Evolutionary conservation across 768 basidiomycete genomes (phyloP), one percentile per base, ranked within the genome.

Genomic region (Leccinellum albellum): DNA sequence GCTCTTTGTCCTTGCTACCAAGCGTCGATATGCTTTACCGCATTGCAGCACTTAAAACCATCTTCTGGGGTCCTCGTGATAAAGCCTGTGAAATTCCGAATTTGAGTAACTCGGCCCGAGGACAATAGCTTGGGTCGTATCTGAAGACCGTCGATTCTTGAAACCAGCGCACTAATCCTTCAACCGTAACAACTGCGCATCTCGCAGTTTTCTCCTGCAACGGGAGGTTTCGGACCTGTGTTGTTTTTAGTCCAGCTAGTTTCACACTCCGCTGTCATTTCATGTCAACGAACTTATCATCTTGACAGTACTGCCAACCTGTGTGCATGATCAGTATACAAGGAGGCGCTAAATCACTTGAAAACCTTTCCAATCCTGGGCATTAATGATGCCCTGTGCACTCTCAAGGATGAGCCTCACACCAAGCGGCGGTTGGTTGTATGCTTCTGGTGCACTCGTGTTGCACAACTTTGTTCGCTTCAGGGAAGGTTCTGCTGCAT

Each of bases 41-140:
- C 7, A 10, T 13, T 50, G 44, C 9, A 23, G 7, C 5, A 23
- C 29, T 53, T 21, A 21, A n/a, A 26, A 35, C 26, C 29, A 21
- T 13, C 50, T 23, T 35, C 50, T 20, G 55, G 55, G 54, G 55
- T 56, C 55, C 52, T 32, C 17, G 12, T n/a, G n/a, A n/a, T n/a
- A n/a, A n/a, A 44, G 21, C 42, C 26, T n/a, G 15, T 9, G 26
- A 28, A 17, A 13, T 24, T 50, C 50, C 37, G 50, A 52, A 37
- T 53, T 31, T 37, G n/a, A 33, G n/a, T 23, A 8, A 7, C 8
- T 49, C 46, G 46, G 3, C 15, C 10, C 29, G 29, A 31, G 29
- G 29, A 31, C 28, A 28, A 28, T 28, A 28, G 28, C 7, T 6
- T 26, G 6, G 6, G 28, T 28, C 28, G 15, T 15, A 35, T 35